Evolutionary conservation across 805 yeast species (phyloP).

Genomic region (Metahyphopichia silvanorum): DNA sequence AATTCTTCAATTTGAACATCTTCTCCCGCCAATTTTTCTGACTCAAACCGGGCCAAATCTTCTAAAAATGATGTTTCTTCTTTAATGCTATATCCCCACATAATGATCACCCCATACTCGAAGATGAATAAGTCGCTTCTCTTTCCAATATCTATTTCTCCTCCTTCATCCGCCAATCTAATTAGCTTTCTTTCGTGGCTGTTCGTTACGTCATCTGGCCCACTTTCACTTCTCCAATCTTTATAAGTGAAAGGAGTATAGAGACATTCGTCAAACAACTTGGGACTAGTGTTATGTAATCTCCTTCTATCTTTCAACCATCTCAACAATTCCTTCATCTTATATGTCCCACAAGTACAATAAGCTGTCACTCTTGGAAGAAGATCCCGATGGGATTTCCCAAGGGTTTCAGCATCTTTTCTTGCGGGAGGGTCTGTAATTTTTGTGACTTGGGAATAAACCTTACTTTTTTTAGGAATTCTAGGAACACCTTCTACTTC

Average conservation of each 20-base stretch:
- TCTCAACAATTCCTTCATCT: constrained; percentile 79
- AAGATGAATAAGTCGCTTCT: constrained; percentile 81
- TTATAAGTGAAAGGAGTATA: constrained; percentile 86
- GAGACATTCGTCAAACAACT: constrained; percentile 88
- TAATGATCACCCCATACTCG: constrained; percentile 94
- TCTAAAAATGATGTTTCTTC: constrained; percentile 81
- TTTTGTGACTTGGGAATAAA: constrained; percentile 78
- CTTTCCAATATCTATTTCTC: constrained; percentile 85
- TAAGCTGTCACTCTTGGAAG: constrained; percentile 94
- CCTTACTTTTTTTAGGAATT: constrained; percentile 18
- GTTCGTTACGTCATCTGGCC: constrained; percentile 8
- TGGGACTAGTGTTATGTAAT: constrained; percentile 75
- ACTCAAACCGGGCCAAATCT: constrained; percentile 87
- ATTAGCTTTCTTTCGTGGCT: constrained; percentile 39
- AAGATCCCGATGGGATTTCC: constrained; percentile 78
- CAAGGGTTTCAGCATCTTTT: constrained; percentile 89
- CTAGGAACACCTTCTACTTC: background rate
- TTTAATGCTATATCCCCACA: constrained; percentile 89
- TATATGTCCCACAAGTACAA: constrained; percentile 91
- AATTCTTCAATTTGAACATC: constrained; percentile 94
- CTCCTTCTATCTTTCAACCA: constrained; percentile 81
- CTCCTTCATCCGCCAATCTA: constrained; percentile 89
- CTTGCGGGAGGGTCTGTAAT: constrained; percentile 88
- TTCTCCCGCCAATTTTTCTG: constrained; percentile 85
- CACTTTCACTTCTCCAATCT: constrained; percentile 58